These are phyloP conservation scores for Suhomyces tanzawaensis DNA, from an alignment of 805 yeast species.

Conservation along the genomic window DNA sequence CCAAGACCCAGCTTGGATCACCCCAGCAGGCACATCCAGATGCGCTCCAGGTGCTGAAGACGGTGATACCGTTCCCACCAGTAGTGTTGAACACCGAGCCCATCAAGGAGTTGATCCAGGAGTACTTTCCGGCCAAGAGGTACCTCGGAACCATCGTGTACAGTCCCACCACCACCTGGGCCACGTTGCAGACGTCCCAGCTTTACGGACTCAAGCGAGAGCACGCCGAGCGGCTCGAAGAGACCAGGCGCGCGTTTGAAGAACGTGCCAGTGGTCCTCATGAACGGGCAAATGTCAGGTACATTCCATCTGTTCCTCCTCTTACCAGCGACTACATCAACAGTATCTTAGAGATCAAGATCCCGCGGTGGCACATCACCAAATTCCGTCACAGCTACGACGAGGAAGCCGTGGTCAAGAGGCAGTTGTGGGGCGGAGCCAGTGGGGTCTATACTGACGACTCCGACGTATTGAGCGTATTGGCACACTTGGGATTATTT, in stretches of 20 bases:
- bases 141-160: conserved; percentile 46
- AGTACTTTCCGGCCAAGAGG: conserved; percentile 29
- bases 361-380: conserved; percentile 47
- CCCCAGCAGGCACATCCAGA: no score
- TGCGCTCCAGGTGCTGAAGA: no score
- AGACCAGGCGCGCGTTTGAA: conserved; percentile 20
- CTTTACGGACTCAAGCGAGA: conserved; percentile 30
- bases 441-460: conserved; percentile 92
- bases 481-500: conserved; percentile 73
- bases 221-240: conserved; percentile 25
- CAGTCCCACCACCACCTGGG: conserved; percentile 52
- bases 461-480: conserved; percentile 72
- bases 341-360: conserved; percentile 50
- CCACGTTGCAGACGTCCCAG: conserved; percentile 29
- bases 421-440: conserved; percentile 75
- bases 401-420: conserved; percentile 19
- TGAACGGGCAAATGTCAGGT: conserved; percentile 16
- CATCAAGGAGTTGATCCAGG: conserved; percentile 20
- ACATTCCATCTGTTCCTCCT: conserved; percentile 40
- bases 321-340: conserved; percentile 42
- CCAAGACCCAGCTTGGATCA: no score
- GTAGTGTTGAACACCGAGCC: conserved; percentile 16
- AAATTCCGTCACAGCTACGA: conserved; percentile 41
- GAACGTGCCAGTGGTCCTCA: conserved; percentile 12
- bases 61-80: conserved; percentile 4